phyloP scores from a whole-genome alignment of 176 grass and related monocot species.

The Musa itinerans region DNA sequence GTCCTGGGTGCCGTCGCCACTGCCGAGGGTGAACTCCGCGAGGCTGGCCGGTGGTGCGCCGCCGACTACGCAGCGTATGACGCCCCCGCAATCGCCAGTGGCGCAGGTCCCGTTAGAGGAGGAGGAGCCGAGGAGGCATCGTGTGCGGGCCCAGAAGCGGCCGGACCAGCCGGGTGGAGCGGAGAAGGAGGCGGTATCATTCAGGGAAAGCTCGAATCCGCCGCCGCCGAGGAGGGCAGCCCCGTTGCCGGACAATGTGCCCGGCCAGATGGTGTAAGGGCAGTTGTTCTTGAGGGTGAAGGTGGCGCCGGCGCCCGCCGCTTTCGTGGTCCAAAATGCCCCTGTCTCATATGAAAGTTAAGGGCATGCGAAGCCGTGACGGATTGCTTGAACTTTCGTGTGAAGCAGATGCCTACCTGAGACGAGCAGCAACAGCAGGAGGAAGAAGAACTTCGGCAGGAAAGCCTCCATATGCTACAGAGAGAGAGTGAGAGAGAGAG shows the following conservation, averaged over 20 bases:
- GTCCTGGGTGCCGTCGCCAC: conserved; percentile 18
- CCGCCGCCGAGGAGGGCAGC: neutral
- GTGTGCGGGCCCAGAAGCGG: conserved; percentile 10
- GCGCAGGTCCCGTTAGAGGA: neutral
- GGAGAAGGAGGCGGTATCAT: neutral
- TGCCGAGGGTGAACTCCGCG: conserved; percentile 9
- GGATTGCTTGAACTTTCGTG: neutral
- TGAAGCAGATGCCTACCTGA: neutral
- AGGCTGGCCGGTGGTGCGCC: conserved; percentile 1
- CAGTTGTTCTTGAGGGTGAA: conserved; percentile 8
- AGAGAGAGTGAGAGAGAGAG: neutral
- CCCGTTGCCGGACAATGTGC: conserved; percentile 14
- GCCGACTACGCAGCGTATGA: neutral
- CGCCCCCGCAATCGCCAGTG: conserved; percentile 1
- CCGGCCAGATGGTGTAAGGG: conserved; percentile 1
- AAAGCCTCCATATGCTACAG: neutral
- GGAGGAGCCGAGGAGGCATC: conserved; percentile 1
- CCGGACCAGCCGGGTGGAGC: conserved; percentile 10
- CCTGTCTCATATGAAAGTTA: neutral
- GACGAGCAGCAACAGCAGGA: neutral
- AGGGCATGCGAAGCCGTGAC: no score
- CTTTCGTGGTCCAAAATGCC: neutral
- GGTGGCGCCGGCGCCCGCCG: neutral
- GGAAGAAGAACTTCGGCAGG: neutral
- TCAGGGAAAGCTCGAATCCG: conserved; percentile 1